Evolutionary conservation across 2,329 filamentous ascomycete genomes (phyloP), one percentile per base, ranked within the genome.

Genomic region (Aspergillus udagawae): DNA sequence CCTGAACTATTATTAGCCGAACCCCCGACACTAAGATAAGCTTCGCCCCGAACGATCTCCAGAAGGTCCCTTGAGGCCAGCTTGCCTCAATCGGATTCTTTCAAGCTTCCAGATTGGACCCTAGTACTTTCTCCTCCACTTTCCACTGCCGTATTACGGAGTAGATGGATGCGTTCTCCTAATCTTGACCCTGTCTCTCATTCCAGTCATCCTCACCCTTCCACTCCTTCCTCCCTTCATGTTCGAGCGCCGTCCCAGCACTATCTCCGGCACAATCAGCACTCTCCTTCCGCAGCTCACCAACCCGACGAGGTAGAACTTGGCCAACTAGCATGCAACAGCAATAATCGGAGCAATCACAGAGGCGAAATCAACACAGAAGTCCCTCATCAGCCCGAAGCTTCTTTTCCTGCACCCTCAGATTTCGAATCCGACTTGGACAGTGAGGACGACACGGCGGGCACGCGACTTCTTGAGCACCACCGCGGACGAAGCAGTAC

Each of bases 51-150:
- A 47, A 25, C 44, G 8, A 23, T 47, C 23, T 47, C 44, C 44
- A 47, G 42, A 21, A 10, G 9, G 10, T 56, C 23, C 21, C 49
- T 58, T 60, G 56, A 70, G 67, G 67, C 66, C 67, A 70, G 65
- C 63, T 70, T 66, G 64, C 61, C 60, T 62, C 55, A 63, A 56
- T 35, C 32, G 38, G 27, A 41, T 49, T 28, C 25, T 52, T 52
- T 57, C 55, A 45, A 51, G 55, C 47, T 54, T 51, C 47, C 45
- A 47, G 42, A 45, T 35, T 52, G 35, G 23, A 53, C 53, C 38
- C 41, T 42, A 44, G 32, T 4, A 35, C 21, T 28, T 35, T 49
- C 48, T 32, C 51, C 41, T 44, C 47, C 35, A 41, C 27, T 55
- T 41, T 56, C 53, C 55, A 12, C 47, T n/a, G 44, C 44, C 44